These are phyloP conservation scores for Phalaenopsis equestris DNA, from an alignment of 106 monocot species.

Conservation along the genomic window DNA sequence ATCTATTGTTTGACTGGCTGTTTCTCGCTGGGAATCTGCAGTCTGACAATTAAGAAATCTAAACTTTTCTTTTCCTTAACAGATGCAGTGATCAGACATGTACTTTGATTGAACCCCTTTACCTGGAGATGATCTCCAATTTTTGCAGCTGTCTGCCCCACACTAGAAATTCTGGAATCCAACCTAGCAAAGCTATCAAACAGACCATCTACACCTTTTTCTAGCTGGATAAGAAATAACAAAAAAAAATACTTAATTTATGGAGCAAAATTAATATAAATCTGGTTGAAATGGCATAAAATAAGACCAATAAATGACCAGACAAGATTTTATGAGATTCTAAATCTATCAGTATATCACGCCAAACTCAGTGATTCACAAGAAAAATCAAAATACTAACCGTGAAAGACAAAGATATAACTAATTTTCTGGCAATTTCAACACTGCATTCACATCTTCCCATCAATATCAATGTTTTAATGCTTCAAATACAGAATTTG, in stretches of 20 bases:
- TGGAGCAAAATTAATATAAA: background rate
- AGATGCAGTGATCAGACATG: background rate
- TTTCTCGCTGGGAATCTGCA: constrained; percentile 99
- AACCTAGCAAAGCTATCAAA: constrained; percentile 95
- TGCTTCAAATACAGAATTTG: background rate
- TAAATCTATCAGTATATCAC: background rate
- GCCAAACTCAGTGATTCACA: background rate
- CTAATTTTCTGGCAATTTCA: background rate
- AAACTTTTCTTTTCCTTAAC: background rate
- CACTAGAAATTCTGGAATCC: constrained; percentile 96
- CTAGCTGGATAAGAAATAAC: constrained; percentile 48
- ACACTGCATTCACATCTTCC: background rate
- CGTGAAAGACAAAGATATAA: background rate
- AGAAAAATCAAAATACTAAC: background rate
- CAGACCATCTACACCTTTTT: constrained; percentile 97
- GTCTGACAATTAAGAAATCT: constrained; percentile 52
- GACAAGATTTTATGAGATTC: background rate
- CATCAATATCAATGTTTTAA: background rate
- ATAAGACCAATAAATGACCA: background rate
- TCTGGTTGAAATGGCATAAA: background rate
- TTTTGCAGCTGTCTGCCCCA: constrained; percentile 99
- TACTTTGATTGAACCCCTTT: background rate
- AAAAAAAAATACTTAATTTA: constrained; percentile 1
- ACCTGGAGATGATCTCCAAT: constrained; percentile 99
- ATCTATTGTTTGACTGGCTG: constrained; percentile 94